phyloP scores from a whole-genome alignment of 2,329 filamentous ascomycete genomes.

The Aureobasidium sp. region DNA sequence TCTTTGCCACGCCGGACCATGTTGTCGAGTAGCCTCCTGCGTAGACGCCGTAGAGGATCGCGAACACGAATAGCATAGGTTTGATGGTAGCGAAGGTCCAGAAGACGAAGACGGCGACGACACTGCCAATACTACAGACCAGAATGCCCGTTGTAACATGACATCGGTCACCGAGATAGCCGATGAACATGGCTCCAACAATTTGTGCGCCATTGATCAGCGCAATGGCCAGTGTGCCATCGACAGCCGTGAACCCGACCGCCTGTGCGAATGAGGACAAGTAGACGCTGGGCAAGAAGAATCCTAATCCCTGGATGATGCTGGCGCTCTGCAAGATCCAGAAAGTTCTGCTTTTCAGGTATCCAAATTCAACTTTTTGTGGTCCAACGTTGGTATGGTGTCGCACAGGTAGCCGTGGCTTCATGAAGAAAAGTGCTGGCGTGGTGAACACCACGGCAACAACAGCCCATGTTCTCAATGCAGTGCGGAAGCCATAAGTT shows the following conservation, averaged over 20 bases:
- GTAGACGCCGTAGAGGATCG: conserved; percentile 34
- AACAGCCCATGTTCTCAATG: conserved; percentile 36
- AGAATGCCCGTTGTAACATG: conserved; percentile 31
- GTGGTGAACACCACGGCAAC: conserved; percentile 15
- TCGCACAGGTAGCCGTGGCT: conserved; percentile 16
- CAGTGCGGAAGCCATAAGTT: conserved; percentile 23
- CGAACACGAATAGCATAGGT: conserved; percentile 34
- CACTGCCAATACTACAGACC: conserved; percentile 29
- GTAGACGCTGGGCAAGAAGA: conserved; percentile 36
- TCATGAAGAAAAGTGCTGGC: conserved; percentile 15
- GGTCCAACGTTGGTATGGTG: conserved; percentile 15
- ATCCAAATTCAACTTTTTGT: conserved; percentile 27
- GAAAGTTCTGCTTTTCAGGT: conserved; percentile 28
- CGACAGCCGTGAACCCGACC: conserved; percentile 26
- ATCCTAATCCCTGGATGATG: conserved; percentile 34
- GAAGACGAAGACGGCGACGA: conserved; percentile 32
- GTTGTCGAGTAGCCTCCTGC: conserved; percentile 32
- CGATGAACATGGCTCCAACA: conserved; percentile 31
- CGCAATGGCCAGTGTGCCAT: conserved; percentile 31
- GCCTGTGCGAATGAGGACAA: conserved; percentile 32
- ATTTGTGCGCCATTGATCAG: conserved; percentile 32
- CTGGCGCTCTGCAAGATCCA: conserved; percentile 36
- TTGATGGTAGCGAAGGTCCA: conserved; percentile 38
- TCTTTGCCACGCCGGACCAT: conserved; percentile 23
- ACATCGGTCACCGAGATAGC: conserved; percentile 30